A percentile compares a stretch with the other conserved stretches of the same genome.
phyloP scores from a whole-genome alignment of 2,329 filamentous ascomycete species.

The Fusarium napiforme region DNA sequence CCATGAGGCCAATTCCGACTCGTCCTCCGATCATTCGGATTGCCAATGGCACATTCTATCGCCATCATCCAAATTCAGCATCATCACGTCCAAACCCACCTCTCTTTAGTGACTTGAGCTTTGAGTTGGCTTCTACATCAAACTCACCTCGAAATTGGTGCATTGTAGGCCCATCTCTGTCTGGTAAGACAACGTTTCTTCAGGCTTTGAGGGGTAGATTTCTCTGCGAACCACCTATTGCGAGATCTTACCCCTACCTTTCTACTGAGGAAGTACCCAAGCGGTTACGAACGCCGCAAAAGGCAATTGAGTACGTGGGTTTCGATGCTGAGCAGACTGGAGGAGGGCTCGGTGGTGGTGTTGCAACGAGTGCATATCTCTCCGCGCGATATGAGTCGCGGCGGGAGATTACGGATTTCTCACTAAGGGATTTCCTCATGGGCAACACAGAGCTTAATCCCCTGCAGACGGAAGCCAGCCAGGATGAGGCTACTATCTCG shows the following conservation, averaged over 20 bases:
- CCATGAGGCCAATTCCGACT: constrained; percentile 51
- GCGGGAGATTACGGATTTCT: constrained; percentile 88
- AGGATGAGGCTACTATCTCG: constrained; percentile 61
- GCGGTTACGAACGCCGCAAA: constrained; percentile 67
- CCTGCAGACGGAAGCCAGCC: constrained; percentile 53
- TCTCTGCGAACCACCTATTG: constrained; percentile 78
- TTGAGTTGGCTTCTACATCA: constrained; percentile 72
- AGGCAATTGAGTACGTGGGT: constrained; percentile 88
- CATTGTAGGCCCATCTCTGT: constrained; percentile 80
- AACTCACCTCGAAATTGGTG: constrained; percentile 76
- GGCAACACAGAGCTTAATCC: constrained; percentile 88
- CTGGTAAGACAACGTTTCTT: constrained; percentile 84
- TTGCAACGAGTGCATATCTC: constrained; percentile 80
- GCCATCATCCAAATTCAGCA: constrained; percentile 71
- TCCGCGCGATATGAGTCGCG: constrained; percentile 91
- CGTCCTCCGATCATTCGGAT: constrained; percentile 75
- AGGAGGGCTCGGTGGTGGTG: constrained; percentile 62
- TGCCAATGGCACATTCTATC: constrained; percentile 84
- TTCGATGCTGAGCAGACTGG: constrained; percentile 79
- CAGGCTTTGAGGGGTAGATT: constrained; percentile 81
- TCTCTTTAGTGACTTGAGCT: constrained; percentile 77
- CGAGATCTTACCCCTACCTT: constrained; percentile 83
- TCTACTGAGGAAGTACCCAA: constrained; percentile 68
- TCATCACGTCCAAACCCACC: constrained; percentile 70
- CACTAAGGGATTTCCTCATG: constrained; percentile 80